Evolutionary conservation across 495 filamentous ascomycete genomes (phyloP).

Genomic region (Trichoderma erinaceum): DNA sequence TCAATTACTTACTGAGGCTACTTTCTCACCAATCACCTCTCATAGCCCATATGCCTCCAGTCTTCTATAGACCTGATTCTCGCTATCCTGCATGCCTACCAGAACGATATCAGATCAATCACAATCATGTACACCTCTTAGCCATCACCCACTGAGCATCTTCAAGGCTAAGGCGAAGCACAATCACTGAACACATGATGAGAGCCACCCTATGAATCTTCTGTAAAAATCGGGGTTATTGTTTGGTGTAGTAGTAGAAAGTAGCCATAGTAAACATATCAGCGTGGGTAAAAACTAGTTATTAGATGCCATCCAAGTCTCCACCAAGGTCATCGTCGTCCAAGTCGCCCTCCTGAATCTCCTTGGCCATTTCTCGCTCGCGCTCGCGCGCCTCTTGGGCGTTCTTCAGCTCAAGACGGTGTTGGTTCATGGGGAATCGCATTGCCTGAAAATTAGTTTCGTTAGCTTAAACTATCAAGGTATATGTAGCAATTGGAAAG

Average conservation of each 20-base stretch:
- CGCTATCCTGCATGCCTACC: no score
- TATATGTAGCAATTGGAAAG: neutral
- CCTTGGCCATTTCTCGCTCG: constrained; percentile 94
- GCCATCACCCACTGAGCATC: neutral
- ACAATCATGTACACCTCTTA: neutral
- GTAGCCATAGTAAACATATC: constrained; percentile 6
- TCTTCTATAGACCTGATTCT: neutral
- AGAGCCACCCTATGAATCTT: neutral
- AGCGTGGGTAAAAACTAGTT: neutral
- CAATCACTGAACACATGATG: neutral
- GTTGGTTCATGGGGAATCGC: constrained; percentile 99
- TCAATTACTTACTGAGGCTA: neutral
- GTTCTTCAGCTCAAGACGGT: constrained; percentile 94
- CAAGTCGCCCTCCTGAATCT: constrained; percentile 96
- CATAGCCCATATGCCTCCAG: neutral
- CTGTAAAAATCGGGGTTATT: neutral
- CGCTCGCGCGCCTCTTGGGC: constrained; percentile 94
- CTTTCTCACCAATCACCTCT: neutral
- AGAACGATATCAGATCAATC: neutral
- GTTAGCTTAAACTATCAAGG: constrained; percentile 16
- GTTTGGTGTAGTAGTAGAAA: neutral
- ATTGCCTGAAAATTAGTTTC: constrained; percentile 60
- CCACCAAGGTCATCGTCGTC: constrained; percentile 96
- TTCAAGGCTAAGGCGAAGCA: neutral
- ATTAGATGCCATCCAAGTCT: constrained; percentile 94